Conservation (phyloP, 1,284 basidiomycete genomes). For the Microbotryum scabiosae region DNA sequence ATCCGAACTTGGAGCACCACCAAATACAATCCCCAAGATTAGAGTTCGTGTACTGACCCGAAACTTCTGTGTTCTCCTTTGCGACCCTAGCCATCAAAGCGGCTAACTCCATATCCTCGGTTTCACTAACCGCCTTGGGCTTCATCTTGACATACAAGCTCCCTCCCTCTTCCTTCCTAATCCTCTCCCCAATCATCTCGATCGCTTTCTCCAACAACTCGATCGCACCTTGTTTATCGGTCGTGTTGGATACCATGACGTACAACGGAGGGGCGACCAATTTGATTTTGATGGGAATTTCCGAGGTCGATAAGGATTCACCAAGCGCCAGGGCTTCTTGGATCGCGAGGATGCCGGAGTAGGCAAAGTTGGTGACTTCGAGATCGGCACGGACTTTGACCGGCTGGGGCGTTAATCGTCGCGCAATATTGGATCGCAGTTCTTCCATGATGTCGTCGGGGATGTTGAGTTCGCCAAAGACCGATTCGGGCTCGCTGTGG, state of each 20-base stretch:
- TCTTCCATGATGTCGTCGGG: constrained; percentile 55
- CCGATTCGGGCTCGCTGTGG: constrained; percentile 70
- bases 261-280: constrained; percentile 94
- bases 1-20: not conserved
- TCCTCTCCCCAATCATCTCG: constrained; percentile 74
- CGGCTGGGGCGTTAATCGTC: constrained; percentile 92
- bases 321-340: constrained; percentile 83
- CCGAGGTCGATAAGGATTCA: constrained; percentile 74
- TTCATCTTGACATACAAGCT: constrained; percentile 91
- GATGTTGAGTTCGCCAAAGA: constrained; percentile 62
- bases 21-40: not conserved
- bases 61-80: constrained; percentile 85
- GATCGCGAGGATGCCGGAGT: constrained; percentile 96
- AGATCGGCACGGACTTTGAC: constrained; percentile 98
- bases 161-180: constrained; percentile 72
- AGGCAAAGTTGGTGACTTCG: constrained; percentile 93
- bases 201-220: constrained; percentile 89
- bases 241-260: constrained; percentile 89
- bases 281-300: constrained; percentile 94
- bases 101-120: constrained; percentile 88
- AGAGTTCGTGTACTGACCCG: constrained; percentile 46
- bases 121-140: constrained; percentile 96
- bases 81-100: constrained; percentile 88
- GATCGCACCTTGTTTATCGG: constrained; percentile 91
- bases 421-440: constrained; percentile 79